These are phyloP conservation scores for Trichoderma arundinaceum DNA, from an alignment of 2,329 filamentous ascomycete species.

Conservation along the genomic window DNA sequence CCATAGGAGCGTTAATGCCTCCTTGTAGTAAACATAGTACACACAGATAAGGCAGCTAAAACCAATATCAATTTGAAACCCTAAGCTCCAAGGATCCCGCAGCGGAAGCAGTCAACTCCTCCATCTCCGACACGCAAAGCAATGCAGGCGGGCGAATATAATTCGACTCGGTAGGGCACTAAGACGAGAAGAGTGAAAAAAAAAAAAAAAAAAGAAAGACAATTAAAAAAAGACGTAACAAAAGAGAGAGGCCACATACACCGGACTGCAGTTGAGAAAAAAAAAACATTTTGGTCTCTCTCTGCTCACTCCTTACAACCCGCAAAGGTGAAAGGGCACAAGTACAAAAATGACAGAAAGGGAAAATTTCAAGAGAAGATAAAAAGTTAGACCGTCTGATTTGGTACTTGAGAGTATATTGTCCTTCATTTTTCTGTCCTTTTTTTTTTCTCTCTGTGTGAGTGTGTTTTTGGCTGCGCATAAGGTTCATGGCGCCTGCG, in stretches of 20 bases:
- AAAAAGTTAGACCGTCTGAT: too few relatives aligned
- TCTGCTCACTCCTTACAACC: background rate
- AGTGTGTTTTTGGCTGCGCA: background rate
- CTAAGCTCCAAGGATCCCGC: too few relatives aligned
- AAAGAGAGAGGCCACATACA: background rate
- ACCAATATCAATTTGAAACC: background rate
- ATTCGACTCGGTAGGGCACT: background rate
- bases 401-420: background rate
- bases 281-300: background rate
- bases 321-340: background rate
- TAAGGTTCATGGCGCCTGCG: constrained; percentile 8
- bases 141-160: background rate
- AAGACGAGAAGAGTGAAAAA: background rate
- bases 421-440: background rate
- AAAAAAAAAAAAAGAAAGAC: background rate
- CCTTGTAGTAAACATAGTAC: background rate
- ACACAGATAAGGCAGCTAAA: background rate
- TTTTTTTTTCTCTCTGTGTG: background rate
- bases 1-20: too few relatives aligned
- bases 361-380: too few relatives aligned
- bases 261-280: too few relatives aligned
- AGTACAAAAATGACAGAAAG: background rate
- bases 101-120: background rate
- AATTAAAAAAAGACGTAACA: background rate
- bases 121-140: background rate